Conservation (phyloP, 371 early-diverging fungal genomes). For the Rhizopus arrhizus region DNA sequence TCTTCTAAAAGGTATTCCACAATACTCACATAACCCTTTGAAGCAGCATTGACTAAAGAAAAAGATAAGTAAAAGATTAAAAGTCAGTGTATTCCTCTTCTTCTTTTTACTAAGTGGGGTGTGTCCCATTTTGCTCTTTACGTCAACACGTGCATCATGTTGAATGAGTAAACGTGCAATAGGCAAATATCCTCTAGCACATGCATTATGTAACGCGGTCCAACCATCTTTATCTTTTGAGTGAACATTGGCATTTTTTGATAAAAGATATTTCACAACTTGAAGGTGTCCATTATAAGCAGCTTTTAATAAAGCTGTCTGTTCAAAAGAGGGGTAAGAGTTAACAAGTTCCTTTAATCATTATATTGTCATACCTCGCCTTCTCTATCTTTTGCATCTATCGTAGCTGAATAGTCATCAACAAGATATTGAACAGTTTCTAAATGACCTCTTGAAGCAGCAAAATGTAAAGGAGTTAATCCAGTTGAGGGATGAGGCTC, state of each 20-base stretch:
- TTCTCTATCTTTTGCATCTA: slow-evolving; percentile 71
- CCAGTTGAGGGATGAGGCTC: slow-evolving; percentile 61
- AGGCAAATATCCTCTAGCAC: slow-evolving; percentile 61
- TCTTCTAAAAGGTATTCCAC: slow-evolving; percentile 68
- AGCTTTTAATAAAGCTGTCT: slow-evolving; percentile 83
- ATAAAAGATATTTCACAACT: slow-evolving; percentile 67
- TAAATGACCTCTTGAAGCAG: slow-evolving; percentile 71
- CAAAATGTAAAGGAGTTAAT: slow-evolving; percentile 70
- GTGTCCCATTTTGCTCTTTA: slow-evolving; percentile 68
- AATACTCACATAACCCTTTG: slow-evolving; percentile 70
- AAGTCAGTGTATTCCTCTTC: no score
- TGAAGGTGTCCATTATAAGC: slow-evolving; percentile 69
- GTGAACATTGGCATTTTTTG: slow-evolving; percentile 64
- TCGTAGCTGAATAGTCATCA: slow-evolving; percentile 64
- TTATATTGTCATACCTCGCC: slow-evolving; percentile 61
- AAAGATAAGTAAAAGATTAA: neutral
- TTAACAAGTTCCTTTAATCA: no score
- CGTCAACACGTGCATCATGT: slow-evolving; percentile 63
- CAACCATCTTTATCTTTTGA: slow-evolving; percentile 81
- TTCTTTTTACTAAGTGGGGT: slow-evolving; percentile 74
- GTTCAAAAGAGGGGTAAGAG: slow-evolving; percentile 4
- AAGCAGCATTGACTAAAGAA: slow-evolving; percentile 75
- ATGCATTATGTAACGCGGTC: slow-evolving; percentile 87
- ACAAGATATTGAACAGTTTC: slow-evolving; percentile 67
- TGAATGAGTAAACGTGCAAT: slow-evolving; percentile 64